Percentiles rank a stretch among this genome's conserved stretches.
Evolutionary conservation across 2,329 filamentous ascomycete species (phyloP).

Genomic region (Torrubiella hemipterigena): DNA sequence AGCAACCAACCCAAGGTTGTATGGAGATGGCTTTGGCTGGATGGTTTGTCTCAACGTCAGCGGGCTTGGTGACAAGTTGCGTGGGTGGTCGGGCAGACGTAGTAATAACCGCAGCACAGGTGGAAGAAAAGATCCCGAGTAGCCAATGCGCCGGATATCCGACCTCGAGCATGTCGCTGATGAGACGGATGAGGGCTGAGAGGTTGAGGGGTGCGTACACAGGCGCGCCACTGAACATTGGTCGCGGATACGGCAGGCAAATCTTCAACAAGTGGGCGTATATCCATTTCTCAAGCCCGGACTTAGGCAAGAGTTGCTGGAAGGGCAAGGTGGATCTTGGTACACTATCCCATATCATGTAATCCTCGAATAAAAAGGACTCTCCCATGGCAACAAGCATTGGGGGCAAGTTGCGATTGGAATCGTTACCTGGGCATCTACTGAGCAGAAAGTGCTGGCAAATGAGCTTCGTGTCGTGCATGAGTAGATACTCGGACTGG

Average conservation of each 20-base stretch:
- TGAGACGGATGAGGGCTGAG: conserved; percentile 11
- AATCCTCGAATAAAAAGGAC: conserved; percentile 9
- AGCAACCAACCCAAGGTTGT: conserved; percentile 9
- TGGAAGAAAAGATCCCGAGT: conserved; percentile 8
- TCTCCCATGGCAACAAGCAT: background rate
- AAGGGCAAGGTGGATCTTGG: conserved; percentile 1
- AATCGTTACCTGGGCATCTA: background rate
- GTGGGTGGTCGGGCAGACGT: conserved; percentile 11
- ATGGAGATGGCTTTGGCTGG: conserved; percentile 4
- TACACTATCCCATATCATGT: conserved; percentile 9
- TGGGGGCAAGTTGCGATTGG: too few species aligned
- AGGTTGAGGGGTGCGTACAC: conserved; percentile 14
- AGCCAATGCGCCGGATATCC: conserved; percentile 17
- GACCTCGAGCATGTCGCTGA: conserved; percentile 9
- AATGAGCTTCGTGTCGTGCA: conserved; percentile 13
- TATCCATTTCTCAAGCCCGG: conserved; percentile 12
- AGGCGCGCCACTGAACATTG: conserved; percentile 5
- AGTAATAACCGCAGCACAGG: conserved; percentile 9
- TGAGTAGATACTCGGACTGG: conserved; percentile 16
- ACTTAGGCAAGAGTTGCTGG: conserved; percentile 8
- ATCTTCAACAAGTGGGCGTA: conserved; percentile 14
- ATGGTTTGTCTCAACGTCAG: conserved; percentile 3
- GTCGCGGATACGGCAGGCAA: conserved; percentile 11
- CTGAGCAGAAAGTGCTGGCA: conserved; percentile 13
- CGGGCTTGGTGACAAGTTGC: conserved; percentile 5